phyloP scores from a whole-genome alignment of 345 rosid species.

The Murraya paniculata region DNA sequence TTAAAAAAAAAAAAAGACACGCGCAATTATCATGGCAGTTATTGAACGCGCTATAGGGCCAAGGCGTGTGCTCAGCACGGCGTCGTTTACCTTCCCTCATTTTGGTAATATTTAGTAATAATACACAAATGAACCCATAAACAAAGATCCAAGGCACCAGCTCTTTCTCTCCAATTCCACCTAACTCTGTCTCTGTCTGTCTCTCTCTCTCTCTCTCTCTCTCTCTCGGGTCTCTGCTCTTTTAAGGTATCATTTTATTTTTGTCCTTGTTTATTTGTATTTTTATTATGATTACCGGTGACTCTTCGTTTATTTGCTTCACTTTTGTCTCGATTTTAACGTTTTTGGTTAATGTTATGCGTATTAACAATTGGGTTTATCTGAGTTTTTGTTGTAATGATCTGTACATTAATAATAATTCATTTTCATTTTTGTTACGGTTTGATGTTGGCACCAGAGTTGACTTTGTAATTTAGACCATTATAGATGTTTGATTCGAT shows the following conservation, averaged over 20 bases:
- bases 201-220: neutral
- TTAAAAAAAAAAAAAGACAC: neutral
- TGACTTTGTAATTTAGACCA: neutral
- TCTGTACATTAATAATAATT: neutral
- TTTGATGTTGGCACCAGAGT: neutral
- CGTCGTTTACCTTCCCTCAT: slow-evolving; percentile 30
- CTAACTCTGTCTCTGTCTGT: slow-evolving; percentile 16
- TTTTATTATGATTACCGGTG: neutral
- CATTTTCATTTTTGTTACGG: neutral
- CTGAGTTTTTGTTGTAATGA: neutral
- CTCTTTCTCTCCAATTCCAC: slow-evolving; percentile 14
- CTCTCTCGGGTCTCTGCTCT: neutral
- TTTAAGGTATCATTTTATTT: neutral
- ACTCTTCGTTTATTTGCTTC: neutral
- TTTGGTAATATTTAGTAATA: neutral
- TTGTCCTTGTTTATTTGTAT: neutral
- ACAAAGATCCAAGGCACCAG: neutral
- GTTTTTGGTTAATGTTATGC: neutral
- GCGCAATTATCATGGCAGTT: slow-evolving; percentile 10
- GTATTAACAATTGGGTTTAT: neutral
- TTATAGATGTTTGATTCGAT: neutral
- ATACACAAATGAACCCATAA: neutral
- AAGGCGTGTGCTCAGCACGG: slow-evolving; percentile 44
- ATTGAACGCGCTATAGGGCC: neutral
- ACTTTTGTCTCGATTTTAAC: neutral